phyloP scores from a whole-genome alignment of 1,139 yeast genomes.

The Geotrichum fermentans region DNA sequence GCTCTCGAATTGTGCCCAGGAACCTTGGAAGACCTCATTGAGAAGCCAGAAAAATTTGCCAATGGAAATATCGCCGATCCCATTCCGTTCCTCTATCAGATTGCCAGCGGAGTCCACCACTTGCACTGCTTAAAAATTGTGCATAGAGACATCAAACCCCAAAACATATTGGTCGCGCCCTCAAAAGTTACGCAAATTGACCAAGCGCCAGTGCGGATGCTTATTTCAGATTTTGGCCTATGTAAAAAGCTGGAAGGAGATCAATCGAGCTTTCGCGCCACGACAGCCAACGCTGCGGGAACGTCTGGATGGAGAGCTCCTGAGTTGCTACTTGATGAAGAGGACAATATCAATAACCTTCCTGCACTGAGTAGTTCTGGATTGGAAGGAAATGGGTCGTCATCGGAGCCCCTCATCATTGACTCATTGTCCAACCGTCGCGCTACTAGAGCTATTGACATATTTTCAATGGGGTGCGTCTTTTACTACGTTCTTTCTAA shows the following conservation, averaged over 20 bases:
- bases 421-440: slow-evolving; percentile 49
- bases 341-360: slow-evolving; percentile 10
- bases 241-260: slow-evolving; percentile 89
- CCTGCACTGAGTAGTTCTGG: slow-evolving; percentile 1
- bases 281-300: slow-evolving; percentile 91
- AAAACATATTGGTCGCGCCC: slow-evolving; percentile 82
- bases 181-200: slow-evolving; percentile 42
- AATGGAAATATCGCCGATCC: slow-evolving; percentile 37
- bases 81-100: slow-evolving; percentile 62
- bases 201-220: slow-evolving; percentile 51
- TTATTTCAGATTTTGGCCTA: slow-evolving; percentile 92
- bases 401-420: slow-evolving; percentile 36
- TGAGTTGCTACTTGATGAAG: slow-evolving; percentile 50
- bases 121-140: slow-evolving; percentile 87
- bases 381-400: neutral
- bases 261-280: slow-evolving; percentile 89
- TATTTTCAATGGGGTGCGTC: slow-evolving; percentile 91
- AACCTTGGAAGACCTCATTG: slow-evolving; percentile 75
- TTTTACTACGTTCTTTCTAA: slow-evolving; percentile 78
- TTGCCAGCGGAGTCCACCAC: slow-evolving; percentile 81
- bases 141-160: slow-evolving; percentile 94
- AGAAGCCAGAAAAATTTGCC: slow-evolving; percentile 30
- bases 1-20: slow-evolving; percentile 90
- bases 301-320: slow-evolving; percentile 99
- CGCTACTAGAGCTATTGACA: slow-evolving; percentile 86